Evolutionary conservation across 345 rosid genomes (phyloP).

Genomic region (Hibiscus syriacus): DNA sequence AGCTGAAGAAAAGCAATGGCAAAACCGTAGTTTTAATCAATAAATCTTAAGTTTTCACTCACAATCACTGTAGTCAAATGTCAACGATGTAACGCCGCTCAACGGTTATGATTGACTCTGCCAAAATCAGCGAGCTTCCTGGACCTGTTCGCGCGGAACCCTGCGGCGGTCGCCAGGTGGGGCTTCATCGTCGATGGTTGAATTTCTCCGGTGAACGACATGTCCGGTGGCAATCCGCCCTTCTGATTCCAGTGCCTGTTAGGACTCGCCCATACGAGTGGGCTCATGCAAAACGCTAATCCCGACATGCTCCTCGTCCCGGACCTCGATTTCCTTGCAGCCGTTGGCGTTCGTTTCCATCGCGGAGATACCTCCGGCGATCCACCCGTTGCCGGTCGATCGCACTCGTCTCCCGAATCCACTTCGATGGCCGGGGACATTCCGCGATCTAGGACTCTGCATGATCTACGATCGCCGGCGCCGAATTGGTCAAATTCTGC

Average conservation of each 20-base stretch:
- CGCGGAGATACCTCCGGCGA: slow-evolving; percentile 40
- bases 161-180: slow-evolving; percentile 63
- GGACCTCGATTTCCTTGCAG: slow-evolving; percentile 30
- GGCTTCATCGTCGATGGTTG: slow-evolving; percentile 46
- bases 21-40: slow-evolving; percentile 19
- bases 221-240: slow-evolving; percentile 32
- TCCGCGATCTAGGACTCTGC: slow-evolving; percentile 48
- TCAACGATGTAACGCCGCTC: slow-evolving; percentile 25
- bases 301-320: slow-evolving; percentile 39
- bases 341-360: slow-evolving; percentile 30
- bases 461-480: slow-evolving; percentile 20
- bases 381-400: slow-evolving; percentile 23
- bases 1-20: slow-evolving; percentile 14
- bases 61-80: slow-evolving; percentile 13
- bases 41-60: background rate
- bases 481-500: slow-evolving; percentile 28
- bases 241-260: slow-evolving; percentile 52
- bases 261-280: slow-evolving; percentile 84
- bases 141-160: slow-evolving; percentile 43
- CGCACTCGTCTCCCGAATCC: slow-evolving; percentile 29
- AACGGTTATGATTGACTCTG: slow-evolving; percentile 61
- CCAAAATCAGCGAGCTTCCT: slow-evolving; percentile 92
- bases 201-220: slow-evolving; percentile 34
- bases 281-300: slow-evolving; percentile 76
- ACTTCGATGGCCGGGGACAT: slow-evolving; percentile 61